Base-by-base conservation (phyloP, 192 early-diverging fungal species). In the Gaertneriomyces semiglobifer region DNA sequence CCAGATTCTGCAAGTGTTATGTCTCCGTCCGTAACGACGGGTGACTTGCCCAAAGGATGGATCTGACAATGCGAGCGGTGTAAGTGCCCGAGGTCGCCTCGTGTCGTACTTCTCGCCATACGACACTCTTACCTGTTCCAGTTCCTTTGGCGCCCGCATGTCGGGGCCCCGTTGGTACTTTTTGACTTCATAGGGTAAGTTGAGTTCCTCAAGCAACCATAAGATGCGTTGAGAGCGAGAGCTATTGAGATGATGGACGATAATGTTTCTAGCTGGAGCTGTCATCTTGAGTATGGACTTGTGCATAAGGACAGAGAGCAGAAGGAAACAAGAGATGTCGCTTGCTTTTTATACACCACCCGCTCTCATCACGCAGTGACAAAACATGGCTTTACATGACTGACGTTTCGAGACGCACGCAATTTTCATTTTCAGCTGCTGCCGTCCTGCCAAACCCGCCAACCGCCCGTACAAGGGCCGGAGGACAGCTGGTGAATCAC, bases 1-100 rank as follows among this genome's bases (percentile, higher is more conserved):
- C 80, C 78, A 12, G 55, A 63, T 65, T 82, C 78, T 5, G 66
- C 75, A 51, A 80, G 47, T 14, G 63, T 64, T 12, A 51, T 42
- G 4, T 46, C 58, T 43, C 72, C 75, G 60, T 77, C 72, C 11
- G 63, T 66, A 54, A 82, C 77, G 40, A 80, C 73, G 12, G 80
- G 80, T n/a, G 63, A 65, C 55, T 79, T 81, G 52, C 80, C 80
- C 4, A 82, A 59, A 5, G 80, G 74, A 63, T 82, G 78, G 40
- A 82, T 62, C 14, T 60, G 44, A 8, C 56, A 47, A 40, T 79
- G 20, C 16, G 3, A 25, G n/a, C 14, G 20, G 25, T 33, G 25
- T 33, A 2, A 33, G 25, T 1, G 25, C 25, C 25, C 25, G 25
- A 33, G 25, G 25, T 33, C 25, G 25, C 25, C 25, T 33, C 25